These are phyloP conservation scores for Leccinellum luteum DNA, from an alignment of 768 basidiomycete species.

Conservation along the genomic window DNA sequence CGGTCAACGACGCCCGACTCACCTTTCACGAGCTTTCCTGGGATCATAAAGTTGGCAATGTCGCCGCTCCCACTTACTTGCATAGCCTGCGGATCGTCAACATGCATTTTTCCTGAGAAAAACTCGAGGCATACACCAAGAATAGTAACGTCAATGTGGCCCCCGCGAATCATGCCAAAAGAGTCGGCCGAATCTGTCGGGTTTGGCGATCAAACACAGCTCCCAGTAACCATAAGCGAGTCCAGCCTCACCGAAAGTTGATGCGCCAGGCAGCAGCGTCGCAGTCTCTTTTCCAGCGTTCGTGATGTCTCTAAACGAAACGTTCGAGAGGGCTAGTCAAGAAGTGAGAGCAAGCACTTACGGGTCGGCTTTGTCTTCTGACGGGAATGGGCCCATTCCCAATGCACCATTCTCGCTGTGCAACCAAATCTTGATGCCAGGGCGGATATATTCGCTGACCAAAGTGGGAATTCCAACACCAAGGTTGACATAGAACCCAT, in stretches of 20 bases:
- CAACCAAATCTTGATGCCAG: slow-evolving; percentile 73
- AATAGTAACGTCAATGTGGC: slow-evolving; percentile 81
- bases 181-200: slow-evolving; percentile 74
- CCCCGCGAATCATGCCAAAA: slow-evolving; percentile 96
- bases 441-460: slow-evolving; percentile 72
- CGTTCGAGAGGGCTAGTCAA: slow-evolving; percentile 33
- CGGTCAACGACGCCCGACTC: slow-evolving; percentile 46
- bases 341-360: slow-evolving; percentile 37
- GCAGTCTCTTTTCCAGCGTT: slow-evolving; percentile 96
- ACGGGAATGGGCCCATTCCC: slow-evolving; percentile 85
- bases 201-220: slow-evolving; percentile 21
- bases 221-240: slow-evolving; percentile 24
- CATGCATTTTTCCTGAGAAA: not conserved
- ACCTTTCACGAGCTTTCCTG: slow-evolving; percentile 89
- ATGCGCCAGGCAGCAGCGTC: slow-evolving; percentile 87
- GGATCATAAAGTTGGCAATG: slow-evolving; percentile 98
- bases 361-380: slow-evolving; percentile 74
- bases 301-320: slow-evolving; percentile 76
- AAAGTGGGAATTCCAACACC: slow-evolving; percentile 92
- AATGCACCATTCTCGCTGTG: slow-evolving; percentile 89
- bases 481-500: slow-evolving; percentile 82
- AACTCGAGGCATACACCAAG: slow-evolving; percentile 52
- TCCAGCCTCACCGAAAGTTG: slow-evolving; percentile 75
- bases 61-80: slow-evolving; percentile 92
- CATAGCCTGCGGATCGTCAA: slow-evolving; percentile 64